Percentiles rank a stretch among this genome's conserved stretches.
phyloP scores from a whole-genome alignment of 139 green algal genomes.

The Micractinium conductrix region DNA sequence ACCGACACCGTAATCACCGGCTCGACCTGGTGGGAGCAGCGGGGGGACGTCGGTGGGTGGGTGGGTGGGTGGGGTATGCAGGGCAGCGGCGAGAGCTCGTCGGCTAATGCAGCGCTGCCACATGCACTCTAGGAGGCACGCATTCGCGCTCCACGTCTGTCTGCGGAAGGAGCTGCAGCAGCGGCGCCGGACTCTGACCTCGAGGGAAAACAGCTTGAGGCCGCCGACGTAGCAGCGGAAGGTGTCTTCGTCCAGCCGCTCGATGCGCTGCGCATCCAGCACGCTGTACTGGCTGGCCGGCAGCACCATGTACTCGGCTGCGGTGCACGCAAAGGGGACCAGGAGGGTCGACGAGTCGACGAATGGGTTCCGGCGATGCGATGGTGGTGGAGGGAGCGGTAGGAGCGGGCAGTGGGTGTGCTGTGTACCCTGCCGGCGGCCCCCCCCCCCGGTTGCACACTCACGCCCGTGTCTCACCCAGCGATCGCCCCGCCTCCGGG shows the following conservation, averaged over 20 bases:
- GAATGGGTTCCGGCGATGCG: neutral
- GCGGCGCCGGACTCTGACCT: too few species aligned
- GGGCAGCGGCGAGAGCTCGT: too few species aligned
- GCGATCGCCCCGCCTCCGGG: constrained; percentile 8
- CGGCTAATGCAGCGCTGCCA: too few species aligned
- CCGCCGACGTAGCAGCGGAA: constrained; percentile 81
- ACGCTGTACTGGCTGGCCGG: constrained; percentile 90
- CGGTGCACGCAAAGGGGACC: neutral
- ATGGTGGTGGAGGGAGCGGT: neutral
- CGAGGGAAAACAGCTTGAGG: constrained; percentile 74
- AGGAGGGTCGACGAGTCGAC: neutral
- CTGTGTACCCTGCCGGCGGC: neutral
- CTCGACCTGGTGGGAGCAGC: too few species aligned
- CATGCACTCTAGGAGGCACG: too few species aligned
- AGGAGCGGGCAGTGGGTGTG: neutral
- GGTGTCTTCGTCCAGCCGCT: constrained; percentile 81
- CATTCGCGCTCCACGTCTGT: too few species aligned
- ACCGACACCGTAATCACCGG: constrained; percentile 86
- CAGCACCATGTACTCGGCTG: constrained; percentile 88
- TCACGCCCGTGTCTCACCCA: constrained; percentile 24
- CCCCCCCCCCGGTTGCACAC: neutral
- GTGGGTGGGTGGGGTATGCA: too few species aligned
- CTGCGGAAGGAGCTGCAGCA: too few species aligned
- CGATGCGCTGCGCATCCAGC: constrained; percentile 80
- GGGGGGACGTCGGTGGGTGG: too few species aligned